Conservation (phyloP, 2,329 filamentous ascomycete genomes). For the Cordyceps pruinosa region DNA sequence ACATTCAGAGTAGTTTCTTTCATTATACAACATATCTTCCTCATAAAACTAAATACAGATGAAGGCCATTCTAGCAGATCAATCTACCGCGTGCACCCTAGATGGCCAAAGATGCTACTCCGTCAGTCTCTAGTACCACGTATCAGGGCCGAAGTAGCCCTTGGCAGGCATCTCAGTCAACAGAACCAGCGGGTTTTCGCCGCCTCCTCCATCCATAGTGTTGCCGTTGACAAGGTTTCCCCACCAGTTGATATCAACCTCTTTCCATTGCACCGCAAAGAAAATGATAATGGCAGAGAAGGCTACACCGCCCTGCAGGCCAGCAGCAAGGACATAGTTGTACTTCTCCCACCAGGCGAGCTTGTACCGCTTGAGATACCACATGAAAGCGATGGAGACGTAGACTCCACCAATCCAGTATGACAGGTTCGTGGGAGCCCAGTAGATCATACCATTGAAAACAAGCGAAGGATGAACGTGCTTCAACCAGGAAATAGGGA, state of each 20-base stretch:
- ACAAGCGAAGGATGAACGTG: conserved; percentile 35
- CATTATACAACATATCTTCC: too few relatives aligned
- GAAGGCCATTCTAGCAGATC: too few relatives aligned
- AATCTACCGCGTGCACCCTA: too few relatives aligned
- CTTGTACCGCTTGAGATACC: conserved; percentile 31
- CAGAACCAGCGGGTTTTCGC: background rate
- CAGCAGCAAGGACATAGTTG: conserved; percentile 36
- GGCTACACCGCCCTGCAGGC: conserved; percentile 33
- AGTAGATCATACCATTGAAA: conserved; percentile 34
- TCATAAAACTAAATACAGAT: background rate
- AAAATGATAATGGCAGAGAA: conserved; percentile 36
- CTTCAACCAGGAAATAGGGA: conserved; percentile 22
- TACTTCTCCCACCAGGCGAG: conserved; percentile 40
- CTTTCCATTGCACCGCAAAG: conserved; percentile 34
- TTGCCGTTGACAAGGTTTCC: conserved; percentile 24
- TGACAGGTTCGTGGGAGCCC: conserved; percentile 36
- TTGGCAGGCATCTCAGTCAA: conserved; percentile 3
- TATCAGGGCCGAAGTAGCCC: conserved; percentile 11
- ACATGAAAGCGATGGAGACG: conserved; percentile 36
- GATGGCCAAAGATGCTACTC: too few relatives aligned
- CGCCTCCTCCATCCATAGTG: conserved; percentile 16
- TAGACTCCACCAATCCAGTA: conserved; percentile 37
- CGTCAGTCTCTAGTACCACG: background rate
- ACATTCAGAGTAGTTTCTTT: too few relatives aligned
- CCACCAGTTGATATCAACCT: conserved; percentile 35